Percentiles rank a stretch among this genome's conserved stretches.
phyloP scores from a whole-genome alignment of 441 rosid genomes.

The Erysimum pusillum region DNA sequence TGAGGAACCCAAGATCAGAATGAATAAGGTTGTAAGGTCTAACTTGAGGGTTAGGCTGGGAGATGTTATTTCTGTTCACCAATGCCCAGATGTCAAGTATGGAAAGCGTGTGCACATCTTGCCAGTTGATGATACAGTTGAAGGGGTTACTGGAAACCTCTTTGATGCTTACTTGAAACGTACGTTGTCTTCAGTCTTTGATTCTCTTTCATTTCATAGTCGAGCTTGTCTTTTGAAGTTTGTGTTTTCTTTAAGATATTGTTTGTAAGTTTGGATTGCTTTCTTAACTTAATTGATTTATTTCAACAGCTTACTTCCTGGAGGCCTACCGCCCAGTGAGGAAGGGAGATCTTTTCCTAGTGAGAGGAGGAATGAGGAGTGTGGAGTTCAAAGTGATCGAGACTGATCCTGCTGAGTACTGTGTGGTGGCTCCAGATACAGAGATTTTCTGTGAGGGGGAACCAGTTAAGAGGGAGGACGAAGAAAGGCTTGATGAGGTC shows the following conservation, averaged over 20 bases:
- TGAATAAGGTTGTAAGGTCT: constrained; percentile 90
- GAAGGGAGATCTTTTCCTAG: constrained; percentile 56
- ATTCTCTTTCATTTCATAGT: neutral
- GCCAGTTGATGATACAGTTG: constrained; percentile 89
- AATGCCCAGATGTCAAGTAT: constrained; percentile 86
- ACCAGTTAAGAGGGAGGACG: constrained; percentile 53
- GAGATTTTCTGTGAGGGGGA: constrained; percentile 53
- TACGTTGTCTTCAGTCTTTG: constrained; percentile 51
- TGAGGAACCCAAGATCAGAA: constrained; percentile 86
- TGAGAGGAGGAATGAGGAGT: constrained; percentile 58
- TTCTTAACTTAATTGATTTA: constrained; percentile 6
- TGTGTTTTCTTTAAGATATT: constrained; percentile 7
- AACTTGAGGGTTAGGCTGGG: constrained; percentile 96
- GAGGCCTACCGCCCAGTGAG: constrained; percentile 52
- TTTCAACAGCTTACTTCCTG: constrained; percentile 48
- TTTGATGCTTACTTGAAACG: constrained; percentile 93
- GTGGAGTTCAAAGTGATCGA: constrained; percentile 58
- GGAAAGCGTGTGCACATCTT: constrained; percentile 90
- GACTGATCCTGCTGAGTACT: constrained; percentile 55
- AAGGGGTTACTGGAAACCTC: constrained; percentile 92
- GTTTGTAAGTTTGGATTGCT: neutral
- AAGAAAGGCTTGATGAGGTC: constrained; percentile 54
- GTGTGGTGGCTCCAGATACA: constrained; percentile 55
- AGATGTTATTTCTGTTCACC: constrained; percentile 91
- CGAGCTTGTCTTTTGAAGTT: neutral